Evolutionary conservation across 2,329 filamentous ascomycete species (phyloP).

Genomic region (Mollisiaceae sp.): DNA sequence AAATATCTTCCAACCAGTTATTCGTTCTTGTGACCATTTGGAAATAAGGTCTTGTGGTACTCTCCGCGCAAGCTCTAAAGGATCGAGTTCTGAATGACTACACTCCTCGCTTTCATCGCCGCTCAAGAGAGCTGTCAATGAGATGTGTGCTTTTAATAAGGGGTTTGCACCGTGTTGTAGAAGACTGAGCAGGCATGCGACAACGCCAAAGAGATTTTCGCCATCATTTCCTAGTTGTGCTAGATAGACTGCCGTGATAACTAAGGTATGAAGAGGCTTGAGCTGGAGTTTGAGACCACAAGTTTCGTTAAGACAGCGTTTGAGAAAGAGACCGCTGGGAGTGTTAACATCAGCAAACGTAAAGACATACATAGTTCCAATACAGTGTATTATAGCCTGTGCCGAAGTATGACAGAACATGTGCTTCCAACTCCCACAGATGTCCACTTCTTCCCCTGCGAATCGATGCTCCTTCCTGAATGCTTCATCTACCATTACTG

Average conservation of each 20-base stretch:
- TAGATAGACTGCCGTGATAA: constrained; percentile 44
- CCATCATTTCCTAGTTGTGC: constrained; percentile 40
- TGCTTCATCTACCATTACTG: constrained; percentile 38
- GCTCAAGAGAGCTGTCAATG: constrained; percentile 16
- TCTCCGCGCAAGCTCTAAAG: constrained; percentile 24
- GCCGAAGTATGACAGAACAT: constrained; percentile 51
- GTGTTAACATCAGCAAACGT: constrained; percentile 23
- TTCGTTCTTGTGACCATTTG: constrained; percentile 20
- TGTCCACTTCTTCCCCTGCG: constrained; percentile 48
- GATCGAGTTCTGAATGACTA: constrained; percentile 38
- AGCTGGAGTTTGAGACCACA: constrained; percentile 44
- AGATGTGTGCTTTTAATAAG: constrained; percentile 20
- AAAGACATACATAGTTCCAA: constrained; percentile 34
- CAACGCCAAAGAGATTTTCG: constrained; percentile 48
- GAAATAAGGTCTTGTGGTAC: constrained; percentile 24
- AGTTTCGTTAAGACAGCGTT: constrained; percentile 19
- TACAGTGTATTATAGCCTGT: constrained; percentile 46
- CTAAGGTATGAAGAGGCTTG: constrained; percentile 45
- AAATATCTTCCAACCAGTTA: constrained; percentile 26
- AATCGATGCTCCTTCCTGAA: constrained; percentile 40
- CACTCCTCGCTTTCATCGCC: constrained; percentile 19
- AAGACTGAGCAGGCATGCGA: constrained; percentile 45
- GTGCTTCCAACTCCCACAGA: constrained; percentile 52
- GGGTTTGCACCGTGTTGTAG: constrained; percentile 41
- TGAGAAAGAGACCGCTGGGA: constrained; percentile 29